A percentile compares a stretch with the other conserved stretches of the same genome.
phyloP scores from a whole-genome alignment of 2,329 filamentous ascomycete genomes.

The Calonectria hawksworthii region DNA sequence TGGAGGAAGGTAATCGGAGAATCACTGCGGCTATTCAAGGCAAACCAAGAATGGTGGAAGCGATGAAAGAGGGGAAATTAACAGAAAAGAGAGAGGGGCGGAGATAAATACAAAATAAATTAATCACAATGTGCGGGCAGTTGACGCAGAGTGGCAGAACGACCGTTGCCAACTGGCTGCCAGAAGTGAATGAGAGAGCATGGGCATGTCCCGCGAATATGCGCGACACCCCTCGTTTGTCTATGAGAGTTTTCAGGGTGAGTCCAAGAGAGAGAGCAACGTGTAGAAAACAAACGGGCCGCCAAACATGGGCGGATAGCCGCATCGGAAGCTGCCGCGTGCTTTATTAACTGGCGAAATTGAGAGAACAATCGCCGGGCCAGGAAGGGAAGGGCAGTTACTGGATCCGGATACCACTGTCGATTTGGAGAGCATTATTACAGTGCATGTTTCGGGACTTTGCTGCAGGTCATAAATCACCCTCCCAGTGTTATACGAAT shows the following conservation, averaged over 20 bases:
- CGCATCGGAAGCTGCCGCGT: not conserved
- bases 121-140: not conserved
- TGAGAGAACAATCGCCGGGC: constrained; percentile 9
- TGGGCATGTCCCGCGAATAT: not conserved
- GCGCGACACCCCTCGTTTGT: not conserved
- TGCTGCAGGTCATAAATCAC: not conserved
- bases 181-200: constrained; percentile 13
- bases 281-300: not conserved
- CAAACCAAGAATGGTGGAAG: constrained; percentile 1
- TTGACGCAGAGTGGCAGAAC: not conserved
- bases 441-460: not conserved
- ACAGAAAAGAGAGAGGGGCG: not conserved
- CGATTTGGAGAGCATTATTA: not conserved
- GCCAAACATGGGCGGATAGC: constrained; percentile 5
- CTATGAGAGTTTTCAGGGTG: not conserved
- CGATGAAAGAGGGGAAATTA: not conserved
- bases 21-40: constrained; percentile 3
- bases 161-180: constrained; percentile 16
- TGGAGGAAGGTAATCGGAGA: not conserved
- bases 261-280: not conserved
- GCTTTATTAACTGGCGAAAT: not conserved
- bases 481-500: constrained; percentile 1
- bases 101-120: not conserved
- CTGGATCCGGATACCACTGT: not conserved
- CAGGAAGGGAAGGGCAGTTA: constrained; percentile 9